Percentiles rank a stretch among this genome's conserved stretches.
These are phyloP conservation scores for Narthecium ossifragum DNA, from an alignment of 106 monocot species.

Conservation along the genomic window DNA sequence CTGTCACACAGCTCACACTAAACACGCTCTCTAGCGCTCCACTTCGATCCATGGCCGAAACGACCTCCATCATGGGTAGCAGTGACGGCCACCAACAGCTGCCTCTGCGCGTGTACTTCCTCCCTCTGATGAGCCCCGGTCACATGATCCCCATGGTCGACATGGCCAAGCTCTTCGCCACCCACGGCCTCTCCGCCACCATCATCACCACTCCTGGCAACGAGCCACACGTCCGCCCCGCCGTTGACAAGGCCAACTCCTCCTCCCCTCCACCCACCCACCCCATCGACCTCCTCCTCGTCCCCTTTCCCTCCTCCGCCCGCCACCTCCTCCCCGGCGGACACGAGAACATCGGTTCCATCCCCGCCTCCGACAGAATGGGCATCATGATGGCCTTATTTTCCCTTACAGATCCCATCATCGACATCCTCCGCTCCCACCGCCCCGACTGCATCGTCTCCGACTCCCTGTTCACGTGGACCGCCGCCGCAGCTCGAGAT, in stretches of 20 bases:
- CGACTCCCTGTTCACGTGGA: slow-evolving; percentile 9
- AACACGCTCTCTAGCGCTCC: too few relatives aligned
- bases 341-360: not conserved
- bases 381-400: not conserved
- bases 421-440: not conserved
- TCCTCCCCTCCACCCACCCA: not conserved
- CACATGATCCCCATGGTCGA: slow-evolving; percentile 2
- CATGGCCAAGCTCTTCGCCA: slow-evolving; percentile 3
- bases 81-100: too few relatives aligned
- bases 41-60: too few relatives aligned
- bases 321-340: not conserved
- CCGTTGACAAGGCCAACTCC: not conserved
- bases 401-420: slow-evolving; percentile 1
- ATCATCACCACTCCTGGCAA: not conserved
- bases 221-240: not conserved
- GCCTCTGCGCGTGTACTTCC: slow-evolving; percentile 1
- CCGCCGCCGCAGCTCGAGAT: not conserved
- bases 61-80: too few relatives aligned
- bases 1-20: too few relatives aligned
- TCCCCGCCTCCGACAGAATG: not conserved
- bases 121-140: slow-evolving; percentile 1
- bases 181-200: not conserved
- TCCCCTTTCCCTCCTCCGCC: slow-evolving; percentile 1
- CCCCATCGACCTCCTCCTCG: not conserved
- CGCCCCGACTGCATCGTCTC: slow-evolving; percentile 6